Percentiles rank a stretch among this genome's conserved stretches.
phyloP scores from a whole-genome alignment of 192 early-diverging fungal species.

The Podochytrium sp. region DNA sequence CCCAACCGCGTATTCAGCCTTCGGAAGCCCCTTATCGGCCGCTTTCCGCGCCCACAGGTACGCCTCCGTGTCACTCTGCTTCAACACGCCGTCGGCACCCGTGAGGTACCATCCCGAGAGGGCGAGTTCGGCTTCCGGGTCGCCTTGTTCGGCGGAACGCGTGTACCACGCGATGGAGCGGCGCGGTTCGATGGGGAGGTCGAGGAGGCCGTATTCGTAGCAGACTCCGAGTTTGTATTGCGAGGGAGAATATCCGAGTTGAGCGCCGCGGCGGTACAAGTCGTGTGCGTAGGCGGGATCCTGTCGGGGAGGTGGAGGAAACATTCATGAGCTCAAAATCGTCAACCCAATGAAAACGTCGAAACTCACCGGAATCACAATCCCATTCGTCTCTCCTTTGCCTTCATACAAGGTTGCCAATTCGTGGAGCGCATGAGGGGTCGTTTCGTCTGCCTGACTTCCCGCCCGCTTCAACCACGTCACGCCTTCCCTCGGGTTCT shows the following conservation, averaged over 20 bases:
- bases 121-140: conserved; percentile 89
- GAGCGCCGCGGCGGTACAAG: conserved; percentile 88
- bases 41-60: conserved; percentile 97
- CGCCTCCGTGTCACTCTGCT: conserved; percentile 92
- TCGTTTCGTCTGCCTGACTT: conserved; percentile 83
- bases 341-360: conserved; percentile 3
- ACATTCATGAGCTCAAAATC: background rate
- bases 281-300: conserved; percentile 91
- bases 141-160: conserved; percentile 85
- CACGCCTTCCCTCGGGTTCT: conserved; percentile 88
- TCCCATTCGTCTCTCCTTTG: conserved; percentile 47
- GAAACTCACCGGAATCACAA: conserved; percentile 49
- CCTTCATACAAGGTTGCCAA: conserved; percentile 85
- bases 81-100: conserved; percentile 85
- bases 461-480: conserved; percentile 95
- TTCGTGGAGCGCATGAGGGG: conserved; percentile 94
- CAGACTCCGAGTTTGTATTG: conserved; percentile 90
- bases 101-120: conserved; percentile 99
- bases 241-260: conserved; percentile 90
- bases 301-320: conserved; percentile 23
- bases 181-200: conserved; percentile 82
- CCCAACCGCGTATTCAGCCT: conserved; percentile 96
- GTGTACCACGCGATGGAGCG: conserved; percentile 97
- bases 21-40: conserved; percentile 91
- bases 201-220: conserved; percentile 93